These are phyloP conservation scores for Xylogone sp. DNA, from an alignment of 2,329 filamentous ascomycete genomes.

Conservation along the genomic window DNA sequence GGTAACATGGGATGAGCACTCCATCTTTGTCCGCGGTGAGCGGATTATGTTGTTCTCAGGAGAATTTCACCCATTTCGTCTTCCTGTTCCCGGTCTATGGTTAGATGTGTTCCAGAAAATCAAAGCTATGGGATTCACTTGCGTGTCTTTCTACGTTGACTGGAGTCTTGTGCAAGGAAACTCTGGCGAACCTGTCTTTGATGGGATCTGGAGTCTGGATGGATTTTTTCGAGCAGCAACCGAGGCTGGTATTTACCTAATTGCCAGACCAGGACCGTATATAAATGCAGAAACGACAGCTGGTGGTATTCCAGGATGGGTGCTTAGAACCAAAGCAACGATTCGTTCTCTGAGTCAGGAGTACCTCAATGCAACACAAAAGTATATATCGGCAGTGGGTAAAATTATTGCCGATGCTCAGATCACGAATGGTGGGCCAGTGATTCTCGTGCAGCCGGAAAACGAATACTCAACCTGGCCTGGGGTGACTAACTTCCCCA, in stretches of 20 bases:
- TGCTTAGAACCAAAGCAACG: conserved; percentile 58
- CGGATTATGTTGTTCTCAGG: conserved; percentile 69
- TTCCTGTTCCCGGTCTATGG: conserved; percentile 59
- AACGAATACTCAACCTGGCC: conserved; percentile 62
- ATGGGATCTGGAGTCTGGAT: conserved; percentile 68
- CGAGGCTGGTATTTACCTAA: conserved; percentile 68
- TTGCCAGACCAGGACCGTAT: conserved; percentile 68
- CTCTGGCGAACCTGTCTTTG: conserved; percentile 60
- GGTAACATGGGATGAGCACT: conserved; percentile 70
- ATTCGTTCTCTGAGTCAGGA: conserved; percentile 57
- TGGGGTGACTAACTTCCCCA: conserved; percentile 44
- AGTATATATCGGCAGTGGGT: conserved; percentile 58
- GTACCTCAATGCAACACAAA: conserved; percentile 61
- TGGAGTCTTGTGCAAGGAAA: conserved; percentile 76
- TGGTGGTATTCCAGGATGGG: conserved; percentile 75
- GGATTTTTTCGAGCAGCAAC: conserved; percentile 72
- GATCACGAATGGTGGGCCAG: conserved; percentile 72
- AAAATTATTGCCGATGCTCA: conserved; percentile 67
- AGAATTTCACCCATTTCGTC: conserved; percentile 65
- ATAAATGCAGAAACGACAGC: conserved; percentile 74
- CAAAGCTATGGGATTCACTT: conserved; percentile 74
- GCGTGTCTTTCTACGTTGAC: conserved; percentile 73
- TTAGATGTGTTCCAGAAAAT: conserved; percentile 79
- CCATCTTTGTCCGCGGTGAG: conserved; percentile 66
- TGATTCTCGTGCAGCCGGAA: conserved; percentile 74